These are phyloP conservation scores for Solanum pimpinellifolium DNA, from an alignment of 257 asterid genomes.

Conservation along the genomic window DNA sequence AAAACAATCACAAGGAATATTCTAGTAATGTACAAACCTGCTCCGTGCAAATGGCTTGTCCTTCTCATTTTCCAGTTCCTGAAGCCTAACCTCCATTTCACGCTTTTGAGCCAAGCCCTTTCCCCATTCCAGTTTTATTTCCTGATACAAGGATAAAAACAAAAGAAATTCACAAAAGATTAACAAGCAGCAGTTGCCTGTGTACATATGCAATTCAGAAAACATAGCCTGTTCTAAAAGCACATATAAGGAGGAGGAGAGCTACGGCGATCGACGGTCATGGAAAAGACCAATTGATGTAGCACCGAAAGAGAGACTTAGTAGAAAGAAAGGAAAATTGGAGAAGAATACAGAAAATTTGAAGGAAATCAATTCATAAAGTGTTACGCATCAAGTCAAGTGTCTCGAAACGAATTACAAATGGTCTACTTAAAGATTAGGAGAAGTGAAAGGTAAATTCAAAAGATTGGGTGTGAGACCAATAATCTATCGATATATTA, in stretches of 20 bases:
- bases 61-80: constrained; percentile 75
- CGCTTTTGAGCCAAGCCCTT: constrained; percentile 87
- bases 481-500: background rate
- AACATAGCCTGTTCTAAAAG: background rate
- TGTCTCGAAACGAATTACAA: background rate
- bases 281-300: background rate
- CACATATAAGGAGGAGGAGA: background rate
- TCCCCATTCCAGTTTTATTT: constrained; percentile 90
- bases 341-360: background rate
- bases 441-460: background rate
- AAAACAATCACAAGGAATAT: background rate
- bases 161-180: background rate
- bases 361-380: background rate
- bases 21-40: constrained; percentile 30
- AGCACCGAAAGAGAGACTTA: background rate
- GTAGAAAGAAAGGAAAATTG: background rate
- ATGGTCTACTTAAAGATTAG: background rate
- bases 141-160: constrained; percentile 32
- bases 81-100: constrained; percentile 69
- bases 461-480: background rate
- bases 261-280: background rate
- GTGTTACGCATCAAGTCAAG: background rate
- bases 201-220: background rate
- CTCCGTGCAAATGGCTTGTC: constrained; percentile 89
- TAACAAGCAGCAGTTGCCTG: background rate